Conservation (phyloP, 768 basidiomycete species). For the Cantharellus cinnabarinus region DNA sequence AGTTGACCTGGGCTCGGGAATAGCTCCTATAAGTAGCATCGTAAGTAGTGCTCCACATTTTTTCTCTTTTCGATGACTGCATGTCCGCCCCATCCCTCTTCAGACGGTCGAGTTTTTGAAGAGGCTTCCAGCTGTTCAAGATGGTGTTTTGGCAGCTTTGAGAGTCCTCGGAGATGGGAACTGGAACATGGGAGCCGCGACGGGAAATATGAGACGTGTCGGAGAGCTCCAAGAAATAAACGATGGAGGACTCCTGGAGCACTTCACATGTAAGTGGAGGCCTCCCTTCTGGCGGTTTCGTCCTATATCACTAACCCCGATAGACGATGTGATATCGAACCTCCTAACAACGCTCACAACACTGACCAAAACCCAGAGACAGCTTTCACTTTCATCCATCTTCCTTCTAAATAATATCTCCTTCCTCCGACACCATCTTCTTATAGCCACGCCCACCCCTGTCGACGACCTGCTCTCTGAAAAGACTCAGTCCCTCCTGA, state of each 20-base stretch:
- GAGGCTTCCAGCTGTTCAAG: conserved; percentile 45
- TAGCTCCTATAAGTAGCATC: conserved; percentile 33
- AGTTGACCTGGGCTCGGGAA: conserved; percentile 39
- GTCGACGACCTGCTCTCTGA: conserved; percentile 36
- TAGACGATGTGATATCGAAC: conserved; percentile 60
- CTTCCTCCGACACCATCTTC: conserved; percentile 40
- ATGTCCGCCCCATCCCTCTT: background rate
- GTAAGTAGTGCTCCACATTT: conserved; percentile 9
- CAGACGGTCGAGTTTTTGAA: conserved; percentile 53
- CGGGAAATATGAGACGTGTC: conserved; percentile 23
- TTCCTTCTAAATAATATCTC: conserved; percentile 67
- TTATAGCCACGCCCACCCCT: conserved; percentile 30
- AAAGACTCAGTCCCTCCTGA: conserved; percentile 38
- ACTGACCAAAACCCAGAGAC: conserved; percentile 33
- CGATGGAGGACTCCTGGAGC: conserved; percentile 37
- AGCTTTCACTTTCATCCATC: conserved; percentile 42
- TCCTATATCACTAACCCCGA: background rate
- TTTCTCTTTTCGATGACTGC: background rate
- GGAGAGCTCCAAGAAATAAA: conserved; percentile 33
- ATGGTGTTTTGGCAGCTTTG: conserved; percentile 44
- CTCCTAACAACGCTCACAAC: conserved; percentile 37
- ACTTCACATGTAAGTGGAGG: conserved; percentile 42
- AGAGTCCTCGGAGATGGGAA: conserved; percentile 66
- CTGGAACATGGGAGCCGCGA: conserved; percentile 81
- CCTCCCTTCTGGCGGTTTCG: background rate